Base-by-base conservation (phyloP, 2,329 filamentous ascomycete species). In the Fusarium sp. region DNA sequence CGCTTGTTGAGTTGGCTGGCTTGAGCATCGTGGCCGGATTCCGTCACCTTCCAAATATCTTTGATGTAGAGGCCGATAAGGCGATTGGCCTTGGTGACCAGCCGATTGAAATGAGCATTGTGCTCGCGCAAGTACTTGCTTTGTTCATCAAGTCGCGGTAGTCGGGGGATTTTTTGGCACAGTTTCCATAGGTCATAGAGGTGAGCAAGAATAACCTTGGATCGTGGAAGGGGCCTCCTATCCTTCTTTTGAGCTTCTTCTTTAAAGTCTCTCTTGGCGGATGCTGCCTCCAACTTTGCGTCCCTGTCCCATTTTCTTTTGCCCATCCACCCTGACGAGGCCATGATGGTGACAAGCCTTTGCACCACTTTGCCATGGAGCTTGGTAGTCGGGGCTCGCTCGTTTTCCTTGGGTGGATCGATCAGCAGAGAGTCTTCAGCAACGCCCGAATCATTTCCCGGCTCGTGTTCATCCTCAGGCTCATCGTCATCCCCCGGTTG, bases 381-480 rank as follows among this genome's bases (percentile, higher is more conserved):
- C 6, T 55, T 36, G n/a, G 70, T 57, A 8, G 53, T 69, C 11
- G 57, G 42, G 6, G 49, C 31, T 3, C 64, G 24, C 22, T 64
- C 66, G 24, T 44, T 20, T 24, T 70, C 59, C 2, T 62, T 24
- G n/a, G 71, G 73, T 11, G 66, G 27, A 11, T 66, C 66, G 36
- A 79, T 53, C 10, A 74, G n/a, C 24, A 79, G 53, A 12, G 77
- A 76, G 38, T 78, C 74, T 24, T 77, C 36, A 10, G 14, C 11
- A 12, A 33, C 31, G 24, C 16, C 31, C 46, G 16, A 27, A 51
- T 51, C 46, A 12, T 51, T 27, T n/a, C 29, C 24, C 46, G 16
- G 10, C 5, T 51, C 24, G 27, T 10, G 16, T 17, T 51, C 46
- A 51, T 51, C 17, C 24, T 31, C 46, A 5, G 46, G n/a, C 10